Conservation (phyloP, 371 early-diverging fungal species). For the Circinella minor region DNA sequence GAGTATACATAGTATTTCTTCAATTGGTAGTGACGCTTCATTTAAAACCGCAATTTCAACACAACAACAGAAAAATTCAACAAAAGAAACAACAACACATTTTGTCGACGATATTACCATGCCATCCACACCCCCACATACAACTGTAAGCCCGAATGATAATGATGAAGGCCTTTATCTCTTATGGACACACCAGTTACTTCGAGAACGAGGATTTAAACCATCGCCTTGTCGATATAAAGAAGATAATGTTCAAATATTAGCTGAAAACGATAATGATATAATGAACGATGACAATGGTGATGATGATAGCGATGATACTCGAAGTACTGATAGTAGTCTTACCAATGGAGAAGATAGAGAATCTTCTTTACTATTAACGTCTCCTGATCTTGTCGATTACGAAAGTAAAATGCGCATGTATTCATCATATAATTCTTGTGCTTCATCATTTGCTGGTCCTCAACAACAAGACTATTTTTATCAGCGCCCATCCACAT, state of each 20-base stretch:
- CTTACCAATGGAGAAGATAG: slow-evolving; percentile 15
- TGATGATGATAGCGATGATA: slow-evolving; percentile 10
- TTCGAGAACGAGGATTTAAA: slow-evolving; percentile 36
- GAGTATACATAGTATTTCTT: slow-evolving; percentile 1
- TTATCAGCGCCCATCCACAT: neutral
- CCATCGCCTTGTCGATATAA: slow-evolving; percentile 21
- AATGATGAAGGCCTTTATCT: slow-evolving; percentile 47
- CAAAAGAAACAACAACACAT: neutral
- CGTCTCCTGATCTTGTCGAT: neutral
- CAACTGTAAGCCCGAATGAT: slow-evolving; percentile 34
- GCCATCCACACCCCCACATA: slow-evolving; percentile 33
- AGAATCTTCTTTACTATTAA: neutral
- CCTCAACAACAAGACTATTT: neutral
- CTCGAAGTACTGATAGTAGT: slow-evolving; percentile 24
- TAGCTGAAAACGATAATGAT: slow-evolving; percentile 16
- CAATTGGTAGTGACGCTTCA: slow-evolving; percentile 7
- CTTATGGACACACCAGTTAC: slow-evolving; percentile 45
- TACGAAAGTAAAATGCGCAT: slow-evolving; percentile 2
- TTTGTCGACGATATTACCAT: neutral
- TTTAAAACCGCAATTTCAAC: slow-evolving; percentile 2
- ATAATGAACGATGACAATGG: neutral
- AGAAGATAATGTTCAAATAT: slow-evolving; percentile 15
- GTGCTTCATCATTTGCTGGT: neutral
- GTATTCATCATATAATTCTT: slow-evolving; percentile 4
- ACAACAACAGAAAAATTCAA: neutral